Evolutionary conservation across 1,284 basidiomycete genomes (phyloP), one percentile per base, ranked within the genome.

Genomic region (Tremellales sp.): DNA sequence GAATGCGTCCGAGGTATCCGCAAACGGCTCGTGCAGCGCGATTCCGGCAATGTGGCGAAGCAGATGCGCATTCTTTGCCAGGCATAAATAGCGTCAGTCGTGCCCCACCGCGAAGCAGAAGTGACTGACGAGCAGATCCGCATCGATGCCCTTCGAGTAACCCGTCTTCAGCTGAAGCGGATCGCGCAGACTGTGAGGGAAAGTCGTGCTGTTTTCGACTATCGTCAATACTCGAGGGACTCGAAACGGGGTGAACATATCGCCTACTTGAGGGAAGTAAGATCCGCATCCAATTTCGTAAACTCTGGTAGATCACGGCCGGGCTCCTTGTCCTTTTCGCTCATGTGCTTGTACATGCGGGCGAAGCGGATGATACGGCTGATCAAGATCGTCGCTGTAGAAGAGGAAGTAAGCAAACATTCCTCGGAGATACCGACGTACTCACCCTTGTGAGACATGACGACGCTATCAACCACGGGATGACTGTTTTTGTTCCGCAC

Each of bases 21-120:
- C 67, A 46, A 65, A 66, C 0, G 58, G 58, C 43, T 69, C 68
- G 45, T 70, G 66, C 0, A 71, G 54, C n/a, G 60, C 54, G 43
- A 70, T 70, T 8, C 58, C 50, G 1, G 58, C 58, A 19, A 65
- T 47, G 22, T 62, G 59, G 13, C 58, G 55, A 1, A 69, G 32
- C 4, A 66, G 41, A 29, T 65, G 61, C 1, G 64, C 61, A 37
- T 47, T 53, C 64, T 66, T 22, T 3, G 26, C 5, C 22, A 48
- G 29, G 29, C 39, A 13, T 31, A 1, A n/a, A 18, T 21, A 22
- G 31, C 12, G 22, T 21, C 39, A 37, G 26, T 12, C 13, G 14
- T 29, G 14, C 35, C 16, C 19, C 4, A 16, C 33, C 13, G 19
- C 16, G 6, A 29, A 31, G 6, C 29, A 25, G n/a, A 29, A 35